A percentile compares a stretch with the other conserved stretches of the same genome.
Conservation (phyloP, 352 stramenopile genomes). For the Globisporangium abappressorium region DNA sequence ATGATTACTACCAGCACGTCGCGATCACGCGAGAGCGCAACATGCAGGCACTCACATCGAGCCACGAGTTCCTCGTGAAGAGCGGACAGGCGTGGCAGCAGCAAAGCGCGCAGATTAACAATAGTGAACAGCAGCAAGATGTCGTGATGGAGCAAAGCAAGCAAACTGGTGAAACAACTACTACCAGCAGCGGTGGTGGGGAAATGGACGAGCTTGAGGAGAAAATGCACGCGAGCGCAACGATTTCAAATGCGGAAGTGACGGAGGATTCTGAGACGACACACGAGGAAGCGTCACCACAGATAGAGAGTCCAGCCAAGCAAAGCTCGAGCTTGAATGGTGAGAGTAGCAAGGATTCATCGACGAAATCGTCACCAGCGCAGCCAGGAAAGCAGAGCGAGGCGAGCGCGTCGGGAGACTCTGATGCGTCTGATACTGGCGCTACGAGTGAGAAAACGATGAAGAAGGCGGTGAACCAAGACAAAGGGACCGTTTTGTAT, state of each 20-base stretch:
- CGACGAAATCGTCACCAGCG: not conserved
- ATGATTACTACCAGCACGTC: constrained; percentile 56
- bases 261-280: not conserved
- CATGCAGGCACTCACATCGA: constrained; percentile 41
- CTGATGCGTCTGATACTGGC: not conserved
- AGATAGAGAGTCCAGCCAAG: not conserved
- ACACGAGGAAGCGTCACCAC: not conserved
- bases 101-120: constrained; percentile 24
- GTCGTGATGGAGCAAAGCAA: not conserved
- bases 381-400: not conserved
- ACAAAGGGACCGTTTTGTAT: constrained; percentile 45
- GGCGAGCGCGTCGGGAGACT: not conserved
- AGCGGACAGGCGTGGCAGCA: constrained; percentile 45
- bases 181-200: not conserved
- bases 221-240: constrained; percentile 4
- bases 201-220: constrained; percentile 9
- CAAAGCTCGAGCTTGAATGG: not conserved
- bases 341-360: not conserved
- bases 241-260: not conserved
- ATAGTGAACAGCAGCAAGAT: constrained; percentile 6
- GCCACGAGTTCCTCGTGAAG: constrained; percentile 41
- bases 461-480: not conserved
- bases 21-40: constrained; percentile 50
- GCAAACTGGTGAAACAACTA: not conserved
- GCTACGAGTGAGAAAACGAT: not conserved